Evolutionary conservation across 768 basidiomycete species (phyloP), one percentile per base, ranked within the genome.

Genomic region (Russula olivacea): DNA sequence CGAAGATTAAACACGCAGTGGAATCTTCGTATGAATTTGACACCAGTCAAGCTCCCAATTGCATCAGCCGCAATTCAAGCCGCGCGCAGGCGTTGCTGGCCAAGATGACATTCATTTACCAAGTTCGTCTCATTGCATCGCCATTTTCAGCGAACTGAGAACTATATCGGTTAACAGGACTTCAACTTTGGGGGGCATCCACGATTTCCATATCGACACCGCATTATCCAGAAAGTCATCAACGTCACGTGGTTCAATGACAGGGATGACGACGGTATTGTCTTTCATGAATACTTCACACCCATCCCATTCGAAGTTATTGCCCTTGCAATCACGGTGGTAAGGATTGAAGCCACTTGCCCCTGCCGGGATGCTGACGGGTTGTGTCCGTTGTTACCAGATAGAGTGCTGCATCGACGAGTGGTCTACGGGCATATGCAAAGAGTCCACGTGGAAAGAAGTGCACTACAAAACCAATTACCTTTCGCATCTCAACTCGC

Each of bases 371-470:
- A n/a, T 48, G 2, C 40, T 58, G 55, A 58, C 30, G 30, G 4
- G 30, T 7, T 30, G 6, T 49, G 17, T 12, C 4, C 36, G 12
- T 19, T 19, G n/a, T 59, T 28, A 25, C 28, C 21, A 59, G 62
- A 38, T 63, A 17, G 57, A 63, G 51, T 58, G 56, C 51, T 63
- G 61, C 25, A 63, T 63, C 8, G 41, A 49, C 21, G 61, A 63
- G 34, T 63, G 62, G 62, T 40, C 28, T 14, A 28, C 38, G 23
- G 62, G 62, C 0, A 59, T 19, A n/a, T n/a, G 21, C 10, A 41
- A 10, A 30, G 38, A 30, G 11, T 58, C 57, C 0, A 25, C 4
- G 14, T 58, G 61, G 61, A 23, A 53, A 4, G 49, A 58, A 21
- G 10, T 1, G 5, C 50, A 28, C 55, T 63, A 25, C 49, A 36